Base-by-base conservation (phyloP, 106 monocot genomes). In the Platanthera zijinensis region DNA sequence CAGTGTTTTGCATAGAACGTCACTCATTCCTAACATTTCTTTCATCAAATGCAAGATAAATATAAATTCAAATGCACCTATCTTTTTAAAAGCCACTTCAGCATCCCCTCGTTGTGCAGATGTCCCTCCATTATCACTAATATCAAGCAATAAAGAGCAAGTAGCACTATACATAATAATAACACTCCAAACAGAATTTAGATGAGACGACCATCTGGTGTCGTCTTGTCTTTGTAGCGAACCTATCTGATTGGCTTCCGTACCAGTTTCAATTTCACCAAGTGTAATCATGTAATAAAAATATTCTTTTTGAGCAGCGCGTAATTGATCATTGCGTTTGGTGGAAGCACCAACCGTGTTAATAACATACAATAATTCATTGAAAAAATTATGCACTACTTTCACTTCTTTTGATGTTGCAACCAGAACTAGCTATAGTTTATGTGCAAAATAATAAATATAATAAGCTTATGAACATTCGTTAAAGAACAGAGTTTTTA, bases 301-400 rank as follows among this genome's bases (percentile, higher is more conserved):
- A 32, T 83, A 45, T 62, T 22, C 48, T 6, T 2, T 28, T 52
- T 78, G 47, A 18, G 39, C 52, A 21, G 39, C 32, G 15, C 74
- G 28, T 12, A 78, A 48, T 18, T 83, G 78, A 83, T 79, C 79
- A 54, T 79, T 51, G 13, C 46, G 51, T 49, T 83, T 83, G 11
- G 22, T 13, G 46, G 83, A 83, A 61, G 71, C 39, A 50, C 32
- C 61, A 78, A 83, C 51, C 7, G 39, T 28, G 56, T 75, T 83
- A 5, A 75, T n/a, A 45, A 75, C 56, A 49, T 28, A 54, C 3
- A 10, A 11, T 28, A 78, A 69, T 17, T 74, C 50, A 45, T 3
- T 54, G 50, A 75, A 83, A 75, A 83, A 83, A 50, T 75, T 17
- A 48, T 47, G 10, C 25, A 25, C 25, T 25, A 0, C 25, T 25